Base-by-base conservation (phyloP, 805 yeast genomes). In the Yamadazyma kitorensis region DNA sequence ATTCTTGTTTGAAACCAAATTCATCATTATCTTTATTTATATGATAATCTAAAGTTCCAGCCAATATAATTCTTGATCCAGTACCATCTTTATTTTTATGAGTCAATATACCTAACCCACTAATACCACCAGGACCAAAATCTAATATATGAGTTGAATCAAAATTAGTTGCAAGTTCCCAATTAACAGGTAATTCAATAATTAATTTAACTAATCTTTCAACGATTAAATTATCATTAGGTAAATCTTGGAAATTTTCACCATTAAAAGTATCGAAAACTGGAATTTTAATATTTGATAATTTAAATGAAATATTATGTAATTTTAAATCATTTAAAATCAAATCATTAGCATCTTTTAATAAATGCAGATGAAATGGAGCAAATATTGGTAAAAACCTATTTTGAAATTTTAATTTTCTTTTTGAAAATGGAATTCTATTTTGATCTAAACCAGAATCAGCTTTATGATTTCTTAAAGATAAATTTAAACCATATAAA, bases 61-160 rank as follows among this genome's bases (percentile, higher is more conserved):
- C 98, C 49, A 94, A 76, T 51, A 93, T 86, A 45, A 91, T 72
- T 64, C 99, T 84, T 31, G 85, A 84, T 64, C 99, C 99, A 33
- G 97, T 87, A 63, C 99, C 99, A 53, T 93, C 98, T 65, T 91
- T 93, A 73, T 91, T 93, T 68, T 95, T 83, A 67, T 88, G 96
- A 38, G 98, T 93, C 51, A 93, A 74, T 43, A 85, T 85, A 67
- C 98, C 98, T 48, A 93, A 73, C 52, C 98, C 99, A 28, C 97
- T 86, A 24, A 86, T 80, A 51, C 98, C 98, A 65, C 99, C 98
- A 43, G 98, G 99, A 59, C 99, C 99, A 52, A 93, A 93, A 67
- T 93, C 99, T 43, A 93, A 62, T 51, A 93, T 77, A 59, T 93
- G 98, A 29, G 97, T 85, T 17, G 93, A 76, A 30, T 75, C 59